Conservation (phyloP, 129 eudicot species). For the carrot (Daucus carota) region DNA sequence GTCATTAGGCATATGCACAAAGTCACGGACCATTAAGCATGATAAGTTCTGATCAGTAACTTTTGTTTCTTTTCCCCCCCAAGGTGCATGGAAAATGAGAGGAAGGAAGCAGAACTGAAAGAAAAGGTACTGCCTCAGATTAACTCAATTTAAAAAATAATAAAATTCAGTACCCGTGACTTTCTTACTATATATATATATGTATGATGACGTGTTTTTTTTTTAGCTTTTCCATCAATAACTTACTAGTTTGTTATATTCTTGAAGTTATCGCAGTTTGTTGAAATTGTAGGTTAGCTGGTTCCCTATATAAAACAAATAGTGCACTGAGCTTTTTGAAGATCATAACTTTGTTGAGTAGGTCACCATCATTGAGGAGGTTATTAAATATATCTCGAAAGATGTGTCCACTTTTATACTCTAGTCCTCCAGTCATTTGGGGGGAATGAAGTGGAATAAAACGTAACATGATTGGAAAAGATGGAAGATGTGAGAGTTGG, state of each 20-base stretch:
- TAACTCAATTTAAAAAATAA: neutral
- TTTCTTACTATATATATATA: neutral
- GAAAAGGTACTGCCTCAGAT: constrained; percentile 41
- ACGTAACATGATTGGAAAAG: neutral
- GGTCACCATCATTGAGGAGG: neutral
- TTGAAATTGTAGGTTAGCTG: neutral
- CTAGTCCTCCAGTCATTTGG: neutral
- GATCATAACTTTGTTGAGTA: neutral
- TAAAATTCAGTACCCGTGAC: neutral
- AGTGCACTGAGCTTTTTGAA: neutral
- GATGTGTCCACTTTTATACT: neutral
- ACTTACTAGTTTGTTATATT: neutral
- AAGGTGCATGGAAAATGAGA: constrained; percentile 56
- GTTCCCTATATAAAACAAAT: too few species aligned
- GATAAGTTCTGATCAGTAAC: neutral
- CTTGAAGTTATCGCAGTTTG: neutral
- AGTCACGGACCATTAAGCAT: neutral
- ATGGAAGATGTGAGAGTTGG: neutral
- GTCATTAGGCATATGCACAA: neutral
- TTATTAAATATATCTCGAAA: neutral
- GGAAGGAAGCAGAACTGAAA: constrained; percentile 40
- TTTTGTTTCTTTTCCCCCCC: constrained; percentile 6
- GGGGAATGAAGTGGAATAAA: neutral
- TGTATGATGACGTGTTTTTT: too few species aligned
- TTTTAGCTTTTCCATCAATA: too few species aligned